Evolutionary conservation across 352 stramenopile species (phyloP).

Genomic region (Achlya hypogyna): DNA sequence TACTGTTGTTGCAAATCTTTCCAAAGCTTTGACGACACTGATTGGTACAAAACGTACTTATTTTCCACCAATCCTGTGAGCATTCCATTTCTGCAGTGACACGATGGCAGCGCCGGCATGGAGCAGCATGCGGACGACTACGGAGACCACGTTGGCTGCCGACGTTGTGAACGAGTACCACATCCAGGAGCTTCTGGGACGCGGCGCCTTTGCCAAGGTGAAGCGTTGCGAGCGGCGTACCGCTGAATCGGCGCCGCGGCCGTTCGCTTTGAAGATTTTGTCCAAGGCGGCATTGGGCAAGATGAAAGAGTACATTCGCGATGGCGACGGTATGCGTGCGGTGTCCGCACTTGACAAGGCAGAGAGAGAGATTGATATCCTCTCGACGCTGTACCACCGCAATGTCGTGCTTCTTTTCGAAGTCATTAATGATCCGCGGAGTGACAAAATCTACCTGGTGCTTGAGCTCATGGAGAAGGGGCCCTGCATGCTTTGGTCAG

Average conservation of each 20-base stretch:
- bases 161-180: slow-evolving; percentile 80
- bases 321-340: slow-evolving; percentile 39
- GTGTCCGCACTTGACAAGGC: slow-evolving; percentile 77
- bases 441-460: slow-evolving; percentile 80
- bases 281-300: slow-evolving; percentile 63
- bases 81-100: background rate
- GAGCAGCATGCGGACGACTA: slow-evolving; percentile 10
- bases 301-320: slow-evolving; percentile 67
- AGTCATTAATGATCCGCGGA: slow-evolving; percentile 70
- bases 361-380: slow-evolving; percentile 78
- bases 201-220: slow-evolving; percentile 78
- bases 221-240: slow-evolving; percentile 58
- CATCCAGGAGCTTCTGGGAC: slow-evolving; percentile 52
- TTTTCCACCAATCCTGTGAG: too few relatives aligned
- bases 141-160: slow-evolving; percentile 30
- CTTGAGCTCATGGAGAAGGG: slow-evolving; percentile 79
- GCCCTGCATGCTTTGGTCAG: slow-evolving; percentile 71
- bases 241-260: slow-evolving; percentile 25
- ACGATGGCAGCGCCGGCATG: background rate
- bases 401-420: slow-evolving; percentile 88
- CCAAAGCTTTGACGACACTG: too few relatives aligned
- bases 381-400: slow-evolving; percentile 82
- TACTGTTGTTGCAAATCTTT: too few relatives aligned
- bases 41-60: too few relatives aligned
- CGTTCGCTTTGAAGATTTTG: slow-evolving; percentile 79